These are phyloP conservation scores for Cladophialophora psammophila DNA, from an alignment of 2,329 filamentous ascomycete genomes.

Conservation along the genomic window DNA sequence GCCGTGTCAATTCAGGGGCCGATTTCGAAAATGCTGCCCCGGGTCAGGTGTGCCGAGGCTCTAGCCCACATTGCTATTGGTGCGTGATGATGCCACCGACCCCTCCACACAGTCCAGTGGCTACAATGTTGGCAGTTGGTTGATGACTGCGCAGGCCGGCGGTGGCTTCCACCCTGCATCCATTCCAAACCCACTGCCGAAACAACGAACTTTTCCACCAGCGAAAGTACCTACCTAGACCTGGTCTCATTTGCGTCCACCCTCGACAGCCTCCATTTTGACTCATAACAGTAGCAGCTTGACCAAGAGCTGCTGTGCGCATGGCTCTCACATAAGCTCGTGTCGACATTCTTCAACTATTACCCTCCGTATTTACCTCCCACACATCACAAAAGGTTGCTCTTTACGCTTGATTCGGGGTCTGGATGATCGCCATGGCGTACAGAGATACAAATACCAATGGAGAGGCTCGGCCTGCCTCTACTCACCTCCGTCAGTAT, in stretches of 20 bases:
- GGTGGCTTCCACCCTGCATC: neutral
- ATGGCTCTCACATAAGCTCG: constrained; percentile 27
- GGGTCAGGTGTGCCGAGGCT: neutral
- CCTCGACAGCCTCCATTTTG: constrained; percentile 1
- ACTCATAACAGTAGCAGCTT: constrained; percentile 9
- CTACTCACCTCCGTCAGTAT: constrained; percentile 49
- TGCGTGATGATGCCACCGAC: constrained; percentile 8
- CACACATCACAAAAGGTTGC: neutral
- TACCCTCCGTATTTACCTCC: neutral
- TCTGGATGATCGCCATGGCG: constrained; percentile 25
- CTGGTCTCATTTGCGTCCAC: neutral
- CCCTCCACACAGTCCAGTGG: constrained; percentile 1
- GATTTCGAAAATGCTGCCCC: constrained; percentile 5
- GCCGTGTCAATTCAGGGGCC: neutral
- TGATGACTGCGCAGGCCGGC: neutral
- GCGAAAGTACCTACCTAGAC: neutral
- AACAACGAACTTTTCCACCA: neutral
- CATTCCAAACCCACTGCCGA: neutral
- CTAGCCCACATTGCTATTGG: neutral
- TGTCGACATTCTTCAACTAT: neutral
- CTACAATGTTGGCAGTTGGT: neutral
- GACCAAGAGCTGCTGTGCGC: neutral
- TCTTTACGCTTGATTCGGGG: neutral
- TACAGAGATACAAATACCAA: constrained; percentile 20
- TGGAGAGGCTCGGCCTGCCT: constrained; percentile 21